These are phyloP conservation scores for Meira nashicola DNA, from an alignment of 1,284 basidiomycete species.

Conservation along the genomic window DNA sequence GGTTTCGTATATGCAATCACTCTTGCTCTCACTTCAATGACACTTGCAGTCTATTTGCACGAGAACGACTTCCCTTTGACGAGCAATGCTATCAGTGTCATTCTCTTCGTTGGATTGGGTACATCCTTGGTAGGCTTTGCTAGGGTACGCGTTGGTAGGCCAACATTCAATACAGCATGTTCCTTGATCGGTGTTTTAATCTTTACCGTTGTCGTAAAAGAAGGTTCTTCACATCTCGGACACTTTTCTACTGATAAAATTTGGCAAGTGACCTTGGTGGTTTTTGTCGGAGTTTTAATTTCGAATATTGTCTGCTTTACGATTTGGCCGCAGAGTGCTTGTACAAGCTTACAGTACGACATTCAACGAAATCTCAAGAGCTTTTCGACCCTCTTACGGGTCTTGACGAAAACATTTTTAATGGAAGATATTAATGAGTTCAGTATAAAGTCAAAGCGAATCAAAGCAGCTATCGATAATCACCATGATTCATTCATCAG, in stretches of 20 bases:
- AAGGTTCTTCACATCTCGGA: slow-evolving; percentile 69
- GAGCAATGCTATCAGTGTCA: slow-evolving; percentile 51
- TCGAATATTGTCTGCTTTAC: slow-evolving; percentile 77
- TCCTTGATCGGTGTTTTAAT: slow-evolving; percentile 39
- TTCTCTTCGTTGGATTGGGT: slow-evolving; percentile 69
- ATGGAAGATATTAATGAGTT: slow-evolving; percentile 43
- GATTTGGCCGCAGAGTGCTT: slow-evolving; percentile 80
- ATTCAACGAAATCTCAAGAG: slow-evolving; percentile 36
- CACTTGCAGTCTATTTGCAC: slow-evolving; percentile 50
- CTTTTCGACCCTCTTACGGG: slow-evolving; percentile 40
- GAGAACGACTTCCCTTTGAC: slow-evolving; percentile 57
- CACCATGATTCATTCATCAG: slow-evolving; percentile 44
- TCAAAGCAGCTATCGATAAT: slow-evolving; percentile 44
- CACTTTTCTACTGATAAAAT: slow-evolving; percentile 50
- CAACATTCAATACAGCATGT: slow-evolving; percentile 81
- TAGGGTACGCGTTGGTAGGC: slow-evolving; percentile 83
- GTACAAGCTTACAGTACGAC: slow-evolving; percentile 66
- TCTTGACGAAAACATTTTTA: slow-evolving; percentile 46
- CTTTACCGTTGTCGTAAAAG: slow-evolving; percentile 66
- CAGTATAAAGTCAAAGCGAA: slow-evolving; percentile 34
- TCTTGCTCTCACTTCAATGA: slow-evolving; percentile 70
- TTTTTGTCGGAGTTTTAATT: slow-evolving; percentile 68
- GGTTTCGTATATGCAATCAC: slow-evolving; percentile 69
- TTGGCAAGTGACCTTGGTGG: slow-evolving; percentile 60
- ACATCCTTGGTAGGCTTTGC: slow-evolving; percentile 78